phyloP scores from a whole-genome alignment of 2,329 filamentous ascomycete species.

The Bisporella sp. region DNA sequence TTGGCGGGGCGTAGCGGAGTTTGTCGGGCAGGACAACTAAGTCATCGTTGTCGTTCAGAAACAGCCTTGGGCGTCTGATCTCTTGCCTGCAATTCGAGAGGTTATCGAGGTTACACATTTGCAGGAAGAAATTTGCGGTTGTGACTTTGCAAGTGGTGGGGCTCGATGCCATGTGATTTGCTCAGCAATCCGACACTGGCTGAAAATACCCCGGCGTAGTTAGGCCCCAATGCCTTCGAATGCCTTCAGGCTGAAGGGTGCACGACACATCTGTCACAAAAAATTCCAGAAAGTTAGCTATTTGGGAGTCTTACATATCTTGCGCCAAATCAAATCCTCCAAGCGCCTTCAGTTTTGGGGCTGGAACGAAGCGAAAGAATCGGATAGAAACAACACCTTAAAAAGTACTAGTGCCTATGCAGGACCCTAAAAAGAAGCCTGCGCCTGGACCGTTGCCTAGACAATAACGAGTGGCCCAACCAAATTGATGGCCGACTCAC shows the following conservation, averaged over 20 bases:
- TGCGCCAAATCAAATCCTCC: slow-evolving; percentile 1
- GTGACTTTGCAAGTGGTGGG: slow-evolving; percentile 5
- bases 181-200: background rate
- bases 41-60: slow-evolving; percentile 8
- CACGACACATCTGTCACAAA: background rate
- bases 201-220: background rate
- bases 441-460: no score
- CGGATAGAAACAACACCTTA: no score
- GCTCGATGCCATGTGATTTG: slow-evolving; percentile 2
- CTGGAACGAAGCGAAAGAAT: no score
- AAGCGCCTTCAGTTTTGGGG: background rate
- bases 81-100: slow-evolving; percentile 6
- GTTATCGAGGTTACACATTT: slow-evolving; percentile 3
- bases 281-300: slow-evolving; percentile 1
- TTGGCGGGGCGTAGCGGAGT: slow-evolving; percentile 2
- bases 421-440: no score
- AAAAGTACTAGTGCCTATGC: no score
- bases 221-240: background rate
- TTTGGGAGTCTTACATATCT: slow-evolving; percentile 1
- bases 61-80: slow-evolving; percentile 5
- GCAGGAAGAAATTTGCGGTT: background rate
- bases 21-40: slow-evolving; percentile 3
- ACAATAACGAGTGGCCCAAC: no score
- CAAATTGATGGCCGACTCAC: no score
- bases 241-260: background rate